Percentiles rank a stretch among this genome's conserved stretches.
These are phyloP conservation scores for Oryza longistaminata DNA, from an alignment of 176 grass and related monocot genomes.

Conservation along the genomic window DNA sequence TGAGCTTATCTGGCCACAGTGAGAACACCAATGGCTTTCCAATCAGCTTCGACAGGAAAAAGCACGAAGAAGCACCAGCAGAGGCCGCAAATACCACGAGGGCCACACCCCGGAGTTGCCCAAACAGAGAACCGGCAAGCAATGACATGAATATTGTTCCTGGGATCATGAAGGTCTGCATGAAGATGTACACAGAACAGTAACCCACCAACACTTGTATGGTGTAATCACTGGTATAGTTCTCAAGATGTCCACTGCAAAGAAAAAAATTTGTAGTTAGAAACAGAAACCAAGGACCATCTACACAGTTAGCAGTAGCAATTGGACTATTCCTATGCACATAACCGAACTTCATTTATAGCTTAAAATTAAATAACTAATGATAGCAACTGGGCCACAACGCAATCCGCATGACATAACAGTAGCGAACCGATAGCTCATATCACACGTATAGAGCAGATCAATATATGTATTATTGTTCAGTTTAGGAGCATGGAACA, in stretches of 20 bases:
- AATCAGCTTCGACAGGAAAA: slow-evolving; percentile 89
- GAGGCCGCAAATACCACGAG: slow-evolving; percentile 97
- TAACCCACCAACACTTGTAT: slow-evolving; percentile 92
- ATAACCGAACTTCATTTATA: background rate
- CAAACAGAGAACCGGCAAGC: slow-evolving; percentile 91
- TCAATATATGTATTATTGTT: slow-evolving; percentile 19
- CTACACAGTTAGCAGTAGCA: background rate
- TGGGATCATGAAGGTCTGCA: slow-evolving; percentile 99
- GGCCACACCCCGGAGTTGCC: slow-evolving; percentile 68
- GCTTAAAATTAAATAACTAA: slow-evolving; percentile 20
- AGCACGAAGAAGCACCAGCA: slow-evolving; percentile 94
- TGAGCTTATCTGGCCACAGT: slow-evolving; percentile 94
- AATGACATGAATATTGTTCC: slow-evolving; percentile 99
- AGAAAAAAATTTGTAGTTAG: slow-evolving; percentile 31
- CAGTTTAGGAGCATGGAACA: slow-evolving; percentile 32
- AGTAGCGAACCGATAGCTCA: slow-evolving; percentile 18
- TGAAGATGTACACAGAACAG: slow-evolving; percentile 92
- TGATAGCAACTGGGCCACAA: slow-evolving; percentile 14
- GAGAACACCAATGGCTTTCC: slow-evolving; percentile 83
- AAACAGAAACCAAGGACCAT: background rate
- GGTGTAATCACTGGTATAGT: slow-evolving; percentile 94
- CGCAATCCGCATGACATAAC: background rate
- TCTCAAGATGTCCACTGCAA: slow-evolving; percentile 95
- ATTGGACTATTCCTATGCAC: background rate
- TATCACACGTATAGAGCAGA: background rate